These are phyloP conservation scores for Scheffersomyces illinoinensis DNA, from an alignment of 1,139 yeast species.

Conservation along the genomic window DNA sequence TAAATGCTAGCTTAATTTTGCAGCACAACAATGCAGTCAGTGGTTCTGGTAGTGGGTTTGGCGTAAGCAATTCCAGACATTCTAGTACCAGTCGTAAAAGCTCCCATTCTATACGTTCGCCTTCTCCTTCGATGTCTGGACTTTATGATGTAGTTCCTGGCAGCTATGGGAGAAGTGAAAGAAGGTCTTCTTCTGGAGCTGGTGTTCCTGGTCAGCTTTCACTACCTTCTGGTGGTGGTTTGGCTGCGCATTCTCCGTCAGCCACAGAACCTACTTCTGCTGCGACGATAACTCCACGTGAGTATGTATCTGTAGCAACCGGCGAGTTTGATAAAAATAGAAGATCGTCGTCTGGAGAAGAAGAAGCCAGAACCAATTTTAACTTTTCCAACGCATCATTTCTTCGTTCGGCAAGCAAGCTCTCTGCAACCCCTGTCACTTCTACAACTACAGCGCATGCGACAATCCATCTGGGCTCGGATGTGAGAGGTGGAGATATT, in stretches of 20 bases:
- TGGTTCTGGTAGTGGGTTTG: slow-evolving; percentile 4
- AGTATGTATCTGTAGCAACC: background rate
- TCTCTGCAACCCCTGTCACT: slow-evolving; percentile 22
- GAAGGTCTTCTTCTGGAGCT: slow-evolving; percentile 13
- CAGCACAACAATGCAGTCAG: slow-evolving; percentile 11
- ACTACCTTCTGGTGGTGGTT: slow-evolving; percentile 2
- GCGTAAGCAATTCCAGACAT: slow-evolving; percentile 14
- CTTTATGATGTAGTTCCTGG: slow-evolving; percentile 35
- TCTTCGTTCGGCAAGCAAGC: slow-evolving; percentile 16
- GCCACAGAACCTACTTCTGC: background rate
- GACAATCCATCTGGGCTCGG: slow-evolving; percentile 5
- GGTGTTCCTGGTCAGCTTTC: slow-evolving; percentile 1
- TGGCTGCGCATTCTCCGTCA: background rate
- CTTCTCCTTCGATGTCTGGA: slow-evolving; percentile 33
- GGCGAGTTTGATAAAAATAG: background rate
- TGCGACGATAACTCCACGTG: background rate
- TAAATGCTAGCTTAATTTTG: slow-evolving; percentile 45
- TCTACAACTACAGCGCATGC: slow-evolving; percentile 26
- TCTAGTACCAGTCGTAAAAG: slow-evolving; percentile 37
- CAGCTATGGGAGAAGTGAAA: slow-evolving; percentile 12
- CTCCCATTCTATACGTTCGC: slow-evolving; percentile 34
- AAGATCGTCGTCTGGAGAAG: slow-evolving; percentile 9
- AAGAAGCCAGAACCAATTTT: slow-evolving; percentile 10
- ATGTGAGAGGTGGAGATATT: slow-evolving; percentile 1
- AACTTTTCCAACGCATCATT: slow-evolving; percentile 14